Percentiles rank a stretch among this genome's conserved stretches.
phyloP scores from a whole-genome alignment of 495 filamentous ascomycete genomes.

The Parathielavia hyrcaniae region DNA sequence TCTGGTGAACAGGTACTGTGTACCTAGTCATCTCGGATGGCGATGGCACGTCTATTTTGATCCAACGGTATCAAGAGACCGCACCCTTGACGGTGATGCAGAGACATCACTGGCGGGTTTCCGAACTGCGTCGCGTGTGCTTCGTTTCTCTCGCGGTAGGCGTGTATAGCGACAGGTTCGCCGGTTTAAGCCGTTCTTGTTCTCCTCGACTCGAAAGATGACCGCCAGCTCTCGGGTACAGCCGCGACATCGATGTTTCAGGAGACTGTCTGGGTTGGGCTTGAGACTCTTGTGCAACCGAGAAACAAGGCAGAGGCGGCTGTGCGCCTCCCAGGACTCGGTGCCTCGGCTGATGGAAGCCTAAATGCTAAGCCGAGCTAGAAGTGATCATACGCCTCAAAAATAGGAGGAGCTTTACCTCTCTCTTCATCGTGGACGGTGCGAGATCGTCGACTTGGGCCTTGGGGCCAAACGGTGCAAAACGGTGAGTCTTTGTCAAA shows the following conservation, averaged over 20 bases:
- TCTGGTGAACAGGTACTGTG: too few relatives aligned
- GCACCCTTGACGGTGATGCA: too few relatives aligned
- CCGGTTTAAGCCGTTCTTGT: not conserved
- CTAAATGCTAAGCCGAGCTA: not conserved
- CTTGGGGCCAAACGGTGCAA: too few relatives aligned
- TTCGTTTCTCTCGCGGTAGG: too few relatives aligned
- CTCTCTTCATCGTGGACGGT: not conserved
- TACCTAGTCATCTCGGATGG: too few relatives aligned
- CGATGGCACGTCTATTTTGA: too few relatives aligned
- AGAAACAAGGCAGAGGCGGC: not conserved
- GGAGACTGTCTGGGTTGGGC: not conserved
- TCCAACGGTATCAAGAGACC: too few relatives aligned
- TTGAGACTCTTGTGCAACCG: slow-evolving; percentile 1
- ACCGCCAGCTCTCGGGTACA: not conserved
- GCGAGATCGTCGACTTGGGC: too few relatives aligned
- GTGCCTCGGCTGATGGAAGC: not conserved
- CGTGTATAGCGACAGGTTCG: not conserved
- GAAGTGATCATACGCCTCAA: not conserved
- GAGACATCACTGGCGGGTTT: too few relatives aligned
- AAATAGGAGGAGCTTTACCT: not conserved
- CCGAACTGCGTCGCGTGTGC: too few relatives aligned
- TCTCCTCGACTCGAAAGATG: not conserved
- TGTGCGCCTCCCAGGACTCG: not conserved
- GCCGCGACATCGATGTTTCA: not conserved
- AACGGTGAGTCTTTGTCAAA: too few relatives aligned